Evolutionary conservation across 768 basidiomycete genomes (phyloP), one percentile per base, ranked within the genome.

Genomic region (Mrakia frigida): DNA sequence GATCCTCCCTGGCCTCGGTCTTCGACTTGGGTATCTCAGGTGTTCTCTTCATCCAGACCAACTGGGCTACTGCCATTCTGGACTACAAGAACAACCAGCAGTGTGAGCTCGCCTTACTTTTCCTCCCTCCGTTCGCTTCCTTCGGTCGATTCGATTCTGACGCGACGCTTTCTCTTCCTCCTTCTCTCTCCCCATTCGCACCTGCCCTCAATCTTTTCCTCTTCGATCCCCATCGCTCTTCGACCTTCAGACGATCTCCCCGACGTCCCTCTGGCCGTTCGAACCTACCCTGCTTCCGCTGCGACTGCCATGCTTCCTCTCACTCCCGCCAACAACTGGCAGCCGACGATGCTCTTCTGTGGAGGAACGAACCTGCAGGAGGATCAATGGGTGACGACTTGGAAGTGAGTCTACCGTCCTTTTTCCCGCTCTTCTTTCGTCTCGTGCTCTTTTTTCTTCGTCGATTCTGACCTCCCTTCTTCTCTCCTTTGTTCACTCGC

Each of bases 281-380:
- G 93, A 43, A 91, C 93, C 5, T 95, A 95, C 81, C 94, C 94
- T 11, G 95, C 91, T 0, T 93, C 93, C 13, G 93, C 92, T 52
- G 95, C 91, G 0, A 87, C 87, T 2, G 91, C 91, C 61, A 93
- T 98, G 91, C 87, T 98, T 0, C 95, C 95, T 10, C 87, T 72
- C 28, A 95, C 92, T 2, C 91, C 92, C 7, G 90, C 87, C 33
- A 97, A 96, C 85, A 90, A 92, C 81, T 98, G 92, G 82, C 88
- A 86, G 0, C 92, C 91, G 0, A 92, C 93, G 0, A 82, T 97
- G 60, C 81, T 98, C 61, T 95, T 98, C 84, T 98, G 95, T 79
- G 95, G 95, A 70, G 96, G 96, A 35, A 87, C 88, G 14, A 86
- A 91, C 82, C 90, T 96, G 87, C 85, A 89, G 3, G 75, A 75